These are phyloP conservation scores for Aegilops umbellulata DNA, from an alignment of 176 grass and related monocot species.

Conservation along the genomic window DNA sequence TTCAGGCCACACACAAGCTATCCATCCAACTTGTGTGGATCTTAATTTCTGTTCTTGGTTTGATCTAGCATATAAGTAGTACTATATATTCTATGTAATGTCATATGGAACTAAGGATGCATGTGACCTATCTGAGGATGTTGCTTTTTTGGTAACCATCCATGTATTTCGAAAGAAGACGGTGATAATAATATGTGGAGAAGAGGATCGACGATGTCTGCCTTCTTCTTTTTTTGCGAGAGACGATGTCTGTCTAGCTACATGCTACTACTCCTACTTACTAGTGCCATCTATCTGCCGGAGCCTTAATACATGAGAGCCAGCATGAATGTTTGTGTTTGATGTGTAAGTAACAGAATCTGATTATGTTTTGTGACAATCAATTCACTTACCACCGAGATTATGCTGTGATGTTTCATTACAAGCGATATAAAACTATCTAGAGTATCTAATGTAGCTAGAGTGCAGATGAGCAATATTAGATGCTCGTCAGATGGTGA, in stretches of 20 bases:
- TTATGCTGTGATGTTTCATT: no score
- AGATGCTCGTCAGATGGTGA: neutral
- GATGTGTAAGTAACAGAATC: neutral
- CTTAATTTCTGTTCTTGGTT: neutral
- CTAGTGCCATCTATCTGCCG: neutral
- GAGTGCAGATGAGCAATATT: neutral
- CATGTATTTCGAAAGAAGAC: neutral
- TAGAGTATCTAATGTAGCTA: no score
- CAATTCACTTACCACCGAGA: no score
- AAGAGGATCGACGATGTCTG: neutral
- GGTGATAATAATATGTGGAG: neutral
- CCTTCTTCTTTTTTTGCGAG: no score
- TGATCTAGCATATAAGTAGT: neutral
- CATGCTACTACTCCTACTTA: neutral
- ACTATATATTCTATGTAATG: neutral
- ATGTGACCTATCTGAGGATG: neutral
- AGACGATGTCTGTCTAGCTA: neutral
- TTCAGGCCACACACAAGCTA: neutral
- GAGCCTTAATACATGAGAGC: neutral
- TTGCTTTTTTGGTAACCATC: neutral
- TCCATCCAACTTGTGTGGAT: neutral
- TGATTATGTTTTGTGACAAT: neutral
- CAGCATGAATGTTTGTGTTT: neutral
- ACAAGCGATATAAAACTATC: no score
- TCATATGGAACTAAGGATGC: neutral